Conservation (phyloP, 805 yeast species). For the Hanseniaspora opuntiae region DNA sequence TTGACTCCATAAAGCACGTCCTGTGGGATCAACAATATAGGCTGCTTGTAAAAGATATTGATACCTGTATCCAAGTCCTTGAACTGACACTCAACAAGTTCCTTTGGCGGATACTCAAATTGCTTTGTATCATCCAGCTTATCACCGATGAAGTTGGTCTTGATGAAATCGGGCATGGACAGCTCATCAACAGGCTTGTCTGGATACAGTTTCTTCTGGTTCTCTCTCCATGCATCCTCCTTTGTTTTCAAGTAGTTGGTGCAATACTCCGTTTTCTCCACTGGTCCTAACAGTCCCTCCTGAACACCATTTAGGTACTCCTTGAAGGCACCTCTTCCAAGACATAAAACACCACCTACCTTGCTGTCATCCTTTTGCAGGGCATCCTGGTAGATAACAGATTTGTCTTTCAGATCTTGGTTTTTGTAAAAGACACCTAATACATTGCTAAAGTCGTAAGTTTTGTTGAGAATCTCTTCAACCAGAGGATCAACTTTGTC, state of each 20-base stretch:
- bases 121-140: slow-evolving; percentile 39
- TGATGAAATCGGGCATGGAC: slow-evolving; percentile 33
- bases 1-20: slow-evolving; percentile 70
- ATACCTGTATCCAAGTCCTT: slow-evolving; percentile 25
- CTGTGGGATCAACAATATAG: slow-evolving; percentile 60
- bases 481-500: slow-evolving; percentile 16
- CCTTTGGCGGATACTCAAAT: slow-evolving; percentile 39
- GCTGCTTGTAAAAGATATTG: slow-evolving; percentile 60
- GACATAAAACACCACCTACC: slow-evolving; percentile 77
- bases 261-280: slow-evolving; percentile 35
- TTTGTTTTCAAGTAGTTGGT: slow-evolving; percentile 9
- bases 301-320: slow-evolving; percentile 84
- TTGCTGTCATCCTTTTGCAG: slow-evolving; percentile 30
- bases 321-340: slow-evolving; percentile 92
- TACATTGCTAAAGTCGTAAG: slow-evolving; percentile 33
- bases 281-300: slow-evolving; percentile 89
- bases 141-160: slow-evolving; percentile 50
- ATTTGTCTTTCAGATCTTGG: slow-evolving; percentile 20
- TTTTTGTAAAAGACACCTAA: slow-evolving; percentile 44
- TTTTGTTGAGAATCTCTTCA: slow-evolving; percentile 22
- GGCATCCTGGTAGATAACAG: slow-evolving; percentile 27
- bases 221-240: slow-evolving; percentile 16
- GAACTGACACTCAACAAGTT: slow-evolving; percentile 30
- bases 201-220: slow-evolving; percentile 14
- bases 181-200: slow-evolving; percentile 14